Evolutionary conservation across 2,329 filamentous ascomycete species (phyloP).

Genomic region (Beauveria bassiana): DNA sequence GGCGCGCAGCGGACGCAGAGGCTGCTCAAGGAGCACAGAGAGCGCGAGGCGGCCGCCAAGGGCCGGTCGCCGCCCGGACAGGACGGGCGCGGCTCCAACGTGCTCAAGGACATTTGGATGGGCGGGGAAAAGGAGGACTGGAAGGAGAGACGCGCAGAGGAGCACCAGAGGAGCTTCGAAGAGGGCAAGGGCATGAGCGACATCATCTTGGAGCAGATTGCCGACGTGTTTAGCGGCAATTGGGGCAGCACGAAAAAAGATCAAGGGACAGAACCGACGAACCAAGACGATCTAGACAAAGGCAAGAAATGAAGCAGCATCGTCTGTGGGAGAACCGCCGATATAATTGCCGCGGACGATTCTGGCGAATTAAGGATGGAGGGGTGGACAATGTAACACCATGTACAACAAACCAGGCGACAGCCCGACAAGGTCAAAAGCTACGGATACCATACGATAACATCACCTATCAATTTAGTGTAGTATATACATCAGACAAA

Average conservation of each 20-base stretch:
- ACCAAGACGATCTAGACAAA: slow-evolving; percentile 13
- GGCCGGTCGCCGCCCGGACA: slow-evolving; percentile 14
- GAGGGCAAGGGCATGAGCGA: slow-evolving; percentile 49
- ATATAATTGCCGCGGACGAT: not conserved
- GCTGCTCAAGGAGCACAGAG: slow-evolving; percentile 39
- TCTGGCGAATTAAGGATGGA: not conserved
- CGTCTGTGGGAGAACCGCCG: not conserved
- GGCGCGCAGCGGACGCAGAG: slow-evolving; percentile 39
- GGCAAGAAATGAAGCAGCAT: slow-evolving; percentile 15
- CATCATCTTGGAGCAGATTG: slow-evolving; percentile 48
- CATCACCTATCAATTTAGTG: not conserved
- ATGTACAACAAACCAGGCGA: slow-evolving; percentile 4
- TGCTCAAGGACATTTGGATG: slow-evolving; percentile 48
- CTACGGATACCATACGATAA: not conserved
- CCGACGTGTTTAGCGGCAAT: slow-evolving; percentile 42
- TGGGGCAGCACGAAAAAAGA: slow-evolving; percentile 24
- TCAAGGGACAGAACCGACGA: slow-evolving; percentile 16
- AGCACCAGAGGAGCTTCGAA: slow-evolving; percentile 45
- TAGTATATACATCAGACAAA: not conserved
- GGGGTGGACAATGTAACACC: not conserved
- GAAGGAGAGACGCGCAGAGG: slow-evolving; percentile 42
- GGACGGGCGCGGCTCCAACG: slow-evolving; percentile 23
- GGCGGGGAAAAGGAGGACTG: slow-evolving; percentile 48
- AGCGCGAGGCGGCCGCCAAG: slow-evolving; percentile 26
- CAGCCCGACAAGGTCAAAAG: not conserved